Evolutionary conservation across 192 early-diverging fungal genomes (phyloP).

Genomic region (Gigaspora rosea): DNA sequence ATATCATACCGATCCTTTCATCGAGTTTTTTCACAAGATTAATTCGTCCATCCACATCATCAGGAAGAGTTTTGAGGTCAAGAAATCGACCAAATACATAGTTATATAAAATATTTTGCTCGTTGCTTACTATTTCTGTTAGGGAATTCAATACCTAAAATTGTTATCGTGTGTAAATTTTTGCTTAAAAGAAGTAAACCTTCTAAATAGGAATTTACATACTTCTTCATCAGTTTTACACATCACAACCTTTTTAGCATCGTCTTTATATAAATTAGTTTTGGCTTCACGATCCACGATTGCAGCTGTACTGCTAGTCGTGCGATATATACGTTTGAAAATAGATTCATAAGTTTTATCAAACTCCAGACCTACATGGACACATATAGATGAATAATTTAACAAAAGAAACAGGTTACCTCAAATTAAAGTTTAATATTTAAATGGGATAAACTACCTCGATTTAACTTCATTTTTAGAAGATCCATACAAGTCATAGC

Average conservation of each 20-base stretch:
- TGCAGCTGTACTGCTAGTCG: slow-evolving; percentile 33
- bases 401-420: slow-evolving; percentile 35
- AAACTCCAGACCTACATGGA: slow-evolving; percentile 31
- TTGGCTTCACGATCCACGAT: slow-evolving; percentile 35
- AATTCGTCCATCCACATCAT: slow-evolving; percentile 32
- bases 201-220: slow-evolving; percentile 18
- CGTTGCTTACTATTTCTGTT: background rate
- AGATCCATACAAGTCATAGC: slow-evolving; percentile 66
- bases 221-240: slow-evolving; percentile 10
- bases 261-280: slow-evolving; percentile 34
- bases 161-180: slow-evolving; percentile 22
- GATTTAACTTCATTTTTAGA: slow-evolving; percentile 54
- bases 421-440: slow-evolving; percentile 36
- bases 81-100: slow-evolving; percentile 33
- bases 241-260: slow-evolving; percentile 28
- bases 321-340: slow-evolving; percentile 26
- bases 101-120: slow-evolving; percentile 11
- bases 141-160: background rate
- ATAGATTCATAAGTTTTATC: slow-evolving; percentile 36
- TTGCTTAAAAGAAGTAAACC: background rate
- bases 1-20: slow-evolving; percentile 35
- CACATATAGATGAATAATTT: slow-evolving; percentile 26
- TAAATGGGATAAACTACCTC: slow-evolving; percentile 44
- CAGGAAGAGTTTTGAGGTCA: slow-evolving; percentile 37
- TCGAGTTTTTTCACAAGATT: slow-evolving; percentile 38